Evolutionary conservation across 116 monocot species (phyloP).

Genomic region (Phalaenopsis hybrid): DNA sequence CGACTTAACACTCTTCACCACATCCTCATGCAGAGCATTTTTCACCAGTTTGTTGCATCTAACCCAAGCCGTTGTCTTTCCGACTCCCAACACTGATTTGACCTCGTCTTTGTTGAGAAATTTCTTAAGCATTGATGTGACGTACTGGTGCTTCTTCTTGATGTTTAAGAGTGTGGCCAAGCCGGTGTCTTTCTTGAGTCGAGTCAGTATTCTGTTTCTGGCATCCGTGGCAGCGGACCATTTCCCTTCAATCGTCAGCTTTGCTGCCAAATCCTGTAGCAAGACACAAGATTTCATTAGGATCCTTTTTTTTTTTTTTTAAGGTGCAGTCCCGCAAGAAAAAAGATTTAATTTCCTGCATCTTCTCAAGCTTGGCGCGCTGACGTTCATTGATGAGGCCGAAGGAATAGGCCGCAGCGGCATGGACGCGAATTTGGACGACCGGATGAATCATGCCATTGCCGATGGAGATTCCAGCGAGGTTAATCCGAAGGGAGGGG

Average conservation of each 20-base stretch:
- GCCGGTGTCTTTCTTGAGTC: slow-evolving; percentile 54
- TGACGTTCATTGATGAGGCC: slow-evolving; percentile 58
- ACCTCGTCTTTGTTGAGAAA: slow-evolving; percentile 43
- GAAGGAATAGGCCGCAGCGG: slow-evolving; percentile 42
- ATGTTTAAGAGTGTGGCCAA: slow-evolving; percentile 61
- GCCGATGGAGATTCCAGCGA: slow-evolving; percentile 62
- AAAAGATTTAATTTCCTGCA: slow-evolving; percentile 16
- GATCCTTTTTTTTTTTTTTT: background rate
- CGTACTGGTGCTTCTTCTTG: slow-evolving; percentile 41
- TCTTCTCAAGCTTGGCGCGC: slow-evolving; percentile 23
- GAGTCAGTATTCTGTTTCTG: slow-evolving; percentile 26
- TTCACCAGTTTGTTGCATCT: slow-evolving; percentile 40
- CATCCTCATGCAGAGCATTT: slow-evolving; percentile 27
- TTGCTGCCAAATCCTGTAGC: background rate
- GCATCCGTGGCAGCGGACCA: slow-evolving; percentile 56
- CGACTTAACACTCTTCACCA: slow-evolving; percentile 66
- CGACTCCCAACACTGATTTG: slow-evolving; percentile 37
- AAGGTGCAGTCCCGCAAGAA: too few species aligned
- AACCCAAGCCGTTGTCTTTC: slow-evolving; percentile 23
- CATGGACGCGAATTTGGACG: slow-evolving; percentile 46
- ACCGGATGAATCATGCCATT: slow-evolving; percentile 73
- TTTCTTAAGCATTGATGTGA: slow-evolving; percentile 13
- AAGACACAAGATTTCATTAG: background rate
- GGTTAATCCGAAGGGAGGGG: slow-evolving; percentile 26
- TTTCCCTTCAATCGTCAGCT: slow-evolving; percentile 23